phyloP scores from a whole-genome alignment of 345 rosid genomes.

The Pelargonium nanum region DNA sequence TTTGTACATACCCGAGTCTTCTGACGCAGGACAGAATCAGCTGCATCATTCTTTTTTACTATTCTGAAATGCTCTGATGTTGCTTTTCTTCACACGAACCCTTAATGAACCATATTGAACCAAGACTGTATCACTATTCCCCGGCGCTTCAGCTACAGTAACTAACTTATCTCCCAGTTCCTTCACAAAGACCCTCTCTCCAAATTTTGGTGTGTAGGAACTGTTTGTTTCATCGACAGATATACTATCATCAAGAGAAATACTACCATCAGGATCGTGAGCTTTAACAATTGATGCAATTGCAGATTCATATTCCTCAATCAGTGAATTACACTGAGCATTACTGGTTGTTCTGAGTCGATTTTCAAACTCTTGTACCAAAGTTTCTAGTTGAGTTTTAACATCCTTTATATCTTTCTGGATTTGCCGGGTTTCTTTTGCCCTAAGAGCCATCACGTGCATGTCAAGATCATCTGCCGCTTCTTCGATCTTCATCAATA shows the following conservation, averaged over 20 bases:
- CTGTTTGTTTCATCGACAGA: conserved; percentile 24
- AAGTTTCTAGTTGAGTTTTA: conserved; percentile 36
- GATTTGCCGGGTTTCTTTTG: conserved; percentile 44
- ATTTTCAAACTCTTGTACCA: conserved; percentile 46
- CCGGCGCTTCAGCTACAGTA: conserved; percentile 61
- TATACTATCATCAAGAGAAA: conserved; percentile 18
- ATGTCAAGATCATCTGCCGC: conserved; percentile 63
- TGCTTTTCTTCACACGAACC: conserved; percentile 55
- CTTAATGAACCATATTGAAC: conserved; percentile 79
- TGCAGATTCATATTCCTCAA: conserved; percentile 48
- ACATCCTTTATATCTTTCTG: conserved; percentile 49
- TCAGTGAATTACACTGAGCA: conserved; percentile 47
- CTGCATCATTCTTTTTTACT: conserved; percentile 17
- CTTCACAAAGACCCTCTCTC: conserved; percentile 70
- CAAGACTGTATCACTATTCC: conserved; percentile 47
- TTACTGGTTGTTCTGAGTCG: conserved; percentile 29
- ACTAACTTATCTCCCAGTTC: conserved; percentile 65
- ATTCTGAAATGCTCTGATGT: conserved; percentile 33
- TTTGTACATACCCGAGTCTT: conserved; percentile 41
- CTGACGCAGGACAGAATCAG: conserved; percentile 18
- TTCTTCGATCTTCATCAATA: conserved; percentile 43
- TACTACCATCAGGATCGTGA: conserved; percentile 28
- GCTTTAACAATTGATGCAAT: conserved; percentile 56
- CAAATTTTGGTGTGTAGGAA: conserved; percentile 39
- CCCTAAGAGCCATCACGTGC: conserved; percentile 45